phyloP scores from a whole-genome alignment of 2,329 filamentous ascomycete species.

The Trichoderma cornu-damae region DNA sequence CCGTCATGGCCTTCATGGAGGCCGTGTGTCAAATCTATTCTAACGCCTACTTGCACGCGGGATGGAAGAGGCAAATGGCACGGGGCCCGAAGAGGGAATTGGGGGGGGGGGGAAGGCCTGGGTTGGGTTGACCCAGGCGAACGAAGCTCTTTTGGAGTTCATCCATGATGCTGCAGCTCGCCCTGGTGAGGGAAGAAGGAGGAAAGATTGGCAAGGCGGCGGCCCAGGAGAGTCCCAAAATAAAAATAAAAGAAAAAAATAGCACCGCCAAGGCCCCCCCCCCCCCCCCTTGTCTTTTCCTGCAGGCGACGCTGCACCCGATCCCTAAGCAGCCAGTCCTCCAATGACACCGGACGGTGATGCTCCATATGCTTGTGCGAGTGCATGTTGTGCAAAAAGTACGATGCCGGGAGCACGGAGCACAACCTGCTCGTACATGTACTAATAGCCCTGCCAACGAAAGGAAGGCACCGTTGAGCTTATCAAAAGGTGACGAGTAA shows the following conservation, averaged over 20 bases:
- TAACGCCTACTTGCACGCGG: not conserved
- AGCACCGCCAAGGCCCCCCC: conserved; percentile 4
- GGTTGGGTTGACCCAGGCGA: not conserved
- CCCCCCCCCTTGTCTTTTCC: not conserved
- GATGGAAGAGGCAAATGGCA: not conserved
- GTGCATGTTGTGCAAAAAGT: not conserved
- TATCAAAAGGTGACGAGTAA: too few species aligned
- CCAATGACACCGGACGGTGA: not conserved
- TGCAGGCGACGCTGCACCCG: conserved; percentile 14
- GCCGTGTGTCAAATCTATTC: not conserved
- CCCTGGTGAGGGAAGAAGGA: not conserved
- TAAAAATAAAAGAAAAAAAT: conserved; percentile 6
- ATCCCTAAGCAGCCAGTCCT: not conserved
- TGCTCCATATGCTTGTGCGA: not conserved
- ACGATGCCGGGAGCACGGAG: too few species aligned
- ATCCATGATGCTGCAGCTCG: conserved; percentile 1
- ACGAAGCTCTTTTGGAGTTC: not conserved
- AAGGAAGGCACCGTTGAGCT: not conserved
- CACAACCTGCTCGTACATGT: too few species aligned
- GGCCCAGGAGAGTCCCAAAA: not conserved
- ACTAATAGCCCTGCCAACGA: not conserved
- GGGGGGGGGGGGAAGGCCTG: not conserved
- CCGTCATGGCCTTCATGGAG: not conserved
- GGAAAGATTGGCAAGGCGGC: not conserved
- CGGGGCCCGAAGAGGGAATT: not conserved